A percentile compares a stretch with the other conserved stretches of the same genome.
phyloP scores from a whole-genome alignment of 176 grass and related monocot genomes.

The Aegilops tauschii region DNA sequence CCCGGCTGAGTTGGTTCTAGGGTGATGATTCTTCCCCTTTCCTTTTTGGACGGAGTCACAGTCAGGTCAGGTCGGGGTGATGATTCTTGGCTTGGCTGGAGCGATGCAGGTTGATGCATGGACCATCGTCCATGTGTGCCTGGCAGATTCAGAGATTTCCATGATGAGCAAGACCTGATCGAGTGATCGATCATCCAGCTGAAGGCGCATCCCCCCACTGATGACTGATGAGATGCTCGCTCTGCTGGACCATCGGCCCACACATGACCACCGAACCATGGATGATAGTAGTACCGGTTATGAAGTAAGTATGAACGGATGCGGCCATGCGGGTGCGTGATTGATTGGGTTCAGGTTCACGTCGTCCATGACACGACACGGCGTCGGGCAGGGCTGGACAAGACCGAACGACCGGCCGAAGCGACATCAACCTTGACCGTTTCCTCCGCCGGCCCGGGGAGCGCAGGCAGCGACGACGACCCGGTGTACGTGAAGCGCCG shows the following conservation, averaged over 20 bases:
- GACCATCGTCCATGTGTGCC: not conserved
- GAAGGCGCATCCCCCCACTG: not conserved
- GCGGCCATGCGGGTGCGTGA: not conserved
- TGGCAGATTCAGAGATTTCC: constrained; percentile 11
- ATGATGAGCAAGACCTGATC: not conserved
- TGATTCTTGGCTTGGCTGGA: not conserved
- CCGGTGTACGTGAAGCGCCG: not conserved
- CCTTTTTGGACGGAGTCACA: not conserved
- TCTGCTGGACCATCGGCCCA: not conserved
- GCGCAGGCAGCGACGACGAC: not conserved
- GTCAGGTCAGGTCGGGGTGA: not conserved
- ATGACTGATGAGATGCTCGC: not conserved
- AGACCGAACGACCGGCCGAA: not conserved
- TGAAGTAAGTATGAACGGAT: too few relatives aligned
- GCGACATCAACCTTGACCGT: not conserved
- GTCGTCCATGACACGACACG: not conserved
- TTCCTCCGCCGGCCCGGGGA: not conserved
- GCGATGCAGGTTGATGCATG: not conserved
- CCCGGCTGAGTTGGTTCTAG: not conserved
- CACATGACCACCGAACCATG: too few relatives aligned
- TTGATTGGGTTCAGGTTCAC: not conserved
- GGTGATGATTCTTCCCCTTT: not conserved
- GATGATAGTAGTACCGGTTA: too few relatives aligned
- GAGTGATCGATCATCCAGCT: not conserved
- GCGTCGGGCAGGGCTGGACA: not conserved